Evolutionary conservation across 192 early-diverging fungal species (phyloP).

Genomic region (Podila clonocystis): DNA sequence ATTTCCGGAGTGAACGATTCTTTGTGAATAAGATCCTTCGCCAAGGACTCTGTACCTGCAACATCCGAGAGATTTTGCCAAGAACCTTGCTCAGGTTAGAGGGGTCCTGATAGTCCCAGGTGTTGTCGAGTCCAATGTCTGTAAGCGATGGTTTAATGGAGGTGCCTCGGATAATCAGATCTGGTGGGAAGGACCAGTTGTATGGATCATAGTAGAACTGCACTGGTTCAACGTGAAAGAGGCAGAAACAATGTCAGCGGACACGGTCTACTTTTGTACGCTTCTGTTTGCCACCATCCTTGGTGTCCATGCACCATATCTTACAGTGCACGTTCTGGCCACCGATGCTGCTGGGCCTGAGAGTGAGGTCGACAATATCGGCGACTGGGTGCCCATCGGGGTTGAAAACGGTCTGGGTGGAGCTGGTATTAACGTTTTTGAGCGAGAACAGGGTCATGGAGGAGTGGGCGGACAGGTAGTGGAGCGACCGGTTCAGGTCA

Average conservation of each 20-base stretch:
- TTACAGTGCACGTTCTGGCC: slow-evolving; percentile 33
- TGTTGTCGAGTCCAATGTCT: slow-evolving; percentile 31
- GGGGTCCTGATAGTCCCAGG: slow-evolving; percentile 38
- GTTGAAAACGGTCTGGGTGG: slow-evolving; percentile 40
- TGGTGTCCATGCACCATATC: background rate
- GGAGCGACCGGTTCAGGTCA: slow-evolving; percentile 20
- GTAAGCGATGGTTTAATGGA: slow-evolving; percentile 15
- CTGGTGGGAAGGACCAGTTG: slow-evolving; percentile 47
- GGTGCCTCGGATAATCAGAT: slow-evolving; percentile 31
- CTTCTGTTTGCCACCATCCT: background rate
- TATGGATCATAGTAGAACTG: slow-evolving; percentile 44
- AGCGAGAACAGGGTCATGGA: slow-evolving; percentile 41
- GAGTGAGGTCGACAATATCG: slow-evolving; percentile 26
- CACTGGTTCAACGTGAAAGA: slow-evolving; percentile 7
- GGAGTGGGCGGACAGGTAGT: slow-evolving; percentile 22
- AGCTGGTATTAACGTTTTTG: slow-evolving; percentile 34
- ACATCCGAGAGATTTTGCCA: slow-evolving; percentile 27
- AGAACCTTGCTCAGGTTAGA: slow-evolving; percentile 32
- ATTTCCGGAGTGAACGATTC: no score
- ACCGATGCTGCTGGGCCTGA: slow-evolving; percentile 37
- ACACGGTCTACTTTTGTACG: background rate
- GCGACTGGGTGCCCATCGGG: slow-evolving; percentile 32
- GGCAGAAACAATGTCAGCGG: background rate
- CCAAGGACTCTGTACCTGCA: slow-evolving; percentile 18
- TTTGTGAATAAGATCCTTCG: no score